Conservation (phyloP, 192 early-diverging fungal species). For the Pilaira anomala region DNA sequence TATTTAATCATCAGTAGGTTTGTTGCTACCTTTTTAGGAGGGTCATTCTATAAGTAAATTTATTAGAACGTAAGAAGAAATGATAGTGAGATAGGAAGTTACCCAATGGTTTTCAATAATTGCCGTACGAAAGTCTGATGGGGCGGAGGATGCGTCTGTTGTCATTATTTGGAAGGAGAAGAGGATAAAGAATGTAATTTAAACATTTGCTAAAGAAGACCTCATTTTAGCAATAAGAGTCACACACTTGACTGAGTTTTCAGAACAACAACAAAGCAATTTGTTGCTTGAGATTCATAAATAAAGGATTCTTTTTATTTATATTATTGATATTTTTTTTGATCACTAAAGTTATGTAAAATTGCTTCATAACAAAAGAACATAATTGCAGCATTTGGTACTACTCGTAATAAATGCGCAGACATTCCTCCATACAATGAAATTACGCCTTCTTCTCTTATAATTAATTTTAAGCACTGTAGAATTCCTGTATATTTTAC, state of each 20-base stretch:
- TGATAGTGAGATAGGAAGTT: background rate
- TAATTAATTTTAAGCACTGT: slow-evolving; percentile 52
- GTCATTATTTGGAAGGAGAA: too few relatives aligned
- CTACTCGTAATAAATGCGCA: slow-evolving; percentile 89
- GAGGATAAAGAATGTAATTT: too few relatives aligned
- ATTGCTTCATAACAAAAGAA: slow-evolving; percentile 85
- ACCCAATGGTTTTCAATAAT: slow-evolving; percentile 14
- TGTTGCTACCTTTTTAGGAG: slow-evolving; percentile 11
- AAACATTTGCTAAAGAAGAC: too few relatives aligned
- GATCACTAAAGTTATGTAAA: slow-evolving; percentile 46
- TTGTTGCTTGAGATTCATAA: too few relatives aligned
- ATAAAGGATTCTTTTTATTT: too few relatives aligned
- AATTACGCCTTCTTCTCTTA: slow-evolving; percentile 75
- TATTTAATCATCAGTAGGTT: background rate
- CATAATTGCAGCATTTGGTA: slow-evolving; percentile 95
- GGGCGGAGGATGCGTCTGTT: too few relatives aligned
- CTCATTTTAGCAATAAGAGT: too few relatives aligned
- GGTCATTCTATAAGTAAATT: slow-evolving; percentile 4
- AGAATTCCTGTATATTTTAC: slow-evolving; percentile 77
- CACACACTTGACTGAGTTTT: too few relatives aligned
- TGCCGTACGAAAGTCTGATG: slow-evolving; percentile 6
- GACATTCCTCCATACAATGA: slow-evolving; percentile 95
- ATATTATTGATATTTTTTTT: background rate
- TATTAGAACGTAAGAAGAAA: too few relatives aligned
- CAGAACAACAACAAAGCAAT: too few relatives aligned